These are phyloP conservation scores for Talaromyces sp. DNA, from an alignment of 2,329 filamentous ascomycete genomes.

Conservation along the genomic window DNA sequence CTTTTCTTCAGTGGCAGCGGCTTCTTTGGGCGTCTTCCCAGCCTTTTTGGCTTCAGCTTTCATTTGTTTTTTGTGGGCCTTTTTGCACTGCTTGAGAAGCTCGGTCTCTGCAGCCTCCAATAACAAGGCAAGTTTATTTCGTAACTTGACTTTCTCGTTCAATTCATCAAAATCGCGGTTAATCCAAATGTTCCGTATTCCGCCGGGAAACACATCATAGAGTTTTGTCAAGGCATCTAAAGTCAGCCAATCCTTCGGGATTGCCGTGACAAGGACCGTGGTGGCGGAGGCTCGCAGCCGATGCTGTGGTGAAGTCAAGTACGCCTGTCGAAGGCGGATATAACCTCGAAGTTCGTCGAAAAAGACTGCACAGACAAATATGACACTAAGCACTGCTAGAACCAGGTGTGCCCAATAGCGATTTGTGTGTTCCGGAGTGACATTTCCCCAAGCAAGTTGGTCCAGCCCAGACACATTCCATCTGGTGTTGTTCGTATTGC, in stretches of 20 bases:
- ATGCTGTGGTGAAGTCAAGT: constrained; percentile 90
- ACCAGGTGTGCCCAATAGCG: constrained; percentile 82
- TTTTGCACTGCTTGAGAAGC: constrained; percentile 74
- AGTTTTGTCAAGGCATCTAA: constrained; percentile 74
- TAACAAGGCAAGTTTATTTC: constrained; percentile 63
- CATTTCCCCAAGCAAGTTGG: constrained; percentile 80
- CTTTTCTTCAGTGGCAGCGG: constrained; percentile 43
- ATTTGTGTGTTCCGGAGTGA: constrained; percentile 58
- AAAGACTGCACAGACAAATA: constrained; percentile 82
- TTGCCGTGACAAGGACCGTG: constrained; percentile 86
- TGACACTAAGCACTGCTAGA: constrained; percentile 69
- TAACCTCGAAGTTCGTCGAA: constrained; percentile 83
- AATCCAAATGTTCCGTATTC: constrained; percentile 93
- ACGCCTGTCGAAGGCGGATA: constrained; percentile 88
- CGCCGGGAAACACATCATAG: constrained; percentile 94
- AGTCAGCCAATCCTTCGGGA: constrained; percentile 85
- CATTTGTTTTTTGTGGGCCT: constrained; percentile 66
- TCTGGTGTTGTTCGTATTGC: constrained; percentile 31
- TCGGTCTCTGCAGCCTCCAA: constrained; percentile 82
- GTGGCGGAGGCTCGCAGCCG: constrained; percentile 89
- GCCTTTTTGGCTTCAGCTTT: constrained; percentile 59
- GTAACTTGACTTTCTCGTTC: constrained; percentile 73
- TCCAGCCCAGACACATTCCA: constrained; percentile 65
- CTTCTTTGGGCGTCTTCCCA: constrained; percentile 39
- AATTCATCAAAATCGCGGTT: constrained; percentile 83